phyloP scores from a whole-genome alignment of 2,329 filamentous ascomycete species.

The Chaetomium sp. region DNA sequence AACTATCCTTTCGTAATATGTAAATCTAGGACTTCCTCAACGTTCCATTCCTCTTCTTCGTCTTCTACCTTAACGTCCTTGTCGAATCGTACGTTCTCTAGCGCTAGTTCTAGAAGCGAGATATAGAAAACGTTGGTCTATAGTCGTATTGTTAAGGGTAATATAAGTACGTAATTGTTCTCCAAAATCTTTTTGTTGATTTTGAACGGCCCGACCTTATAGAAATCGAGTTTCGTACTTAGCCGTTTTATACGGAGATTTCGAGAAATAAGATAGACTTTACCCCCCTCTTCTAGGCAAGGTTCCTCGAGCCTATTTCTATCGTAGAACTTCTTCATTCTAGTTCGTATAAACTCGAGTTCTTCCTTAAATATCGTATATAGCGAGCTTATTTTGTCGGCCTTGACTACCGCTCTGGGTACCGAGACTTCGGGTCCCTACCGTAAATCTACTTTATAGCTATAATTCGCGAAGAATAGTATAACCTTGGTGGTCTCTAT shows the following conservation, averaged over 20 bases:
- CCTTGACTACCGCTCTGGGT: neutral
- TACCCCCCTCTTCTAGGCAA: neutral
- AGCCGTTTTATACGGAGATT: neutral
- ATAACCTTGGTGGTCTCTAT: constrained; percentile 24
- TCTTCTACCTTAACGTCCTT: constrained; percentile 9
- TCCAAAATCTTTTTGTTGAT: constrained; percentile 14
- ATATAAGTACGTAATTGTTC: constrained; percentile 13
- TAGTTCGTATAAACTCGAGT: neutral
- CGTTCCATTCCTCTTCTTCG: constrained; percentile 23
- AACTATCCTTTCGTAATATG: constrained; percentile 3
- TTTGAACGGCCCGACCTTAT: constrained; percentile 10
- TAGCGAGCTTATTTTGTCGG: neutral
- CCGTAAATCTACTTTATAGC: neutral
- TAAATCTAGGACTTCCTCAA: constrained; percentile 19
- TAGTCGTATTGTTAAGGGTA: constrained; percentile 15
- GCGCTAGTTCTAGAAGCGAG: constrained; percentile 21
- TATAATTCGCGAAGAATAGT: constrained; percentile 22
- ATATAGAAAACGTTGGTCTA: constrained; percentile 21
- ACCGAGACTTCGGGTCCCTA: neutral
- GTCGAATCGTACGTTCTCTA: neutral
- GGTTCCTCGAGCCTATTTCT: neutral
- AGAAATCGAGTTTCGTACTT: neutral
- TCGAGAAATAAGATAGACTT: neutral
- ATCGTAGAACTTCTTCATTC: neutral
- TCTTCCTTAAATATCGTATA: neutral